Percentiles rank a stretch among this genome's conserved stretches.
Conservation (phyloP, 176 grass and related monocot genomes). For the Typha latifolia region DNA sequence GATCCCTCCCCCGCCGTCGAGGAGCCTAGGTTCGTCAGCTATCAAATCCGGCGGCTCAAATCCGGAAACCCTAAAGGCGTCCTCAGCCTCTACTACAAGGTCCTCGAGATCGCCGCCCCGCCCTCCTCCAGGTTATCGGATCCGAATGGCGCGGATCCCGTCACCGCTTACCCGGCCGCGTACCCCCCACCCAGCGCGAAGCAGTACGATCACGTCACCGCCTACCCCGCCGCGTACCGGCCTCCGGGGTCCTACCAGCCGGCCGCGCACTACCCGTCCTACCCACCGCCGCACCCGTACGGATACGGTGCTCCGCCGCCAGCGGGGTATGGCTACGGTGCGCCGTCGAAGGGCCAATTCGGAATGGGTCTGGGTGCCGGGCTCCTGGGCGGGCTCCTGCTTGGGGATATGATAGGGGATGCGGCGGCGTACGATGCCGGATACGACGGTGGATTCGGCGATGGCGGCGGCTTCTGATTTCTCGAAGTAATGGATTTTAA, state of each 20-base stretch:
- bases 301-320: conserved; percentile 17
- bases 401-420: conserved; percentile 46
- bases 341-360: background rate
- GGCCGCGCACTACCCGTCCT: conserved; percentile 3
- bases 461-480: conserved; percentile 13
- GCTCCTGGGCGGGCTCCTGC: conserved; percentile 38
- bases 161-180: background rate
- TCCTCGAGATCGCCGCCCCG: conserved; percentile 21
- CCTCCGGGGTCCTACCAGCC: background rate
- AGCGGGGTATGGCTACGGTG: background rate
- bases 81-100: conserved; percentile 52
- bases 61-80: conserved; percentile 53
- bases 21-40: conserved; percentile 36
- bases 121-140: background rate
- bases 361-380: conserved; percentile 37
- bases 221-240: conserved; percentile 1
- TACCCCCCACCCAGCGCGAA: background rate
- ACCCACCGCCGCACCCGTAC: conserved; percentile 4
- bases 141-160: background rate
- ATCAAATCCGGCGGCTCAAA: conserved; percentile 45
- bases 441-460: conserved; percentile 39
- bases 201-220: background rate
- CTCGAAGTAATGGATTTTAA: too few relatives aligned
- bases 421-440: conserved; percentile 36
- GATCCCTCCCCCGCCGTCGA: background rate